phyloP scores from a whole-genome alignment of 2,329 filamentous ascomycete species.

The Colletotrichum sp. region DNA sequence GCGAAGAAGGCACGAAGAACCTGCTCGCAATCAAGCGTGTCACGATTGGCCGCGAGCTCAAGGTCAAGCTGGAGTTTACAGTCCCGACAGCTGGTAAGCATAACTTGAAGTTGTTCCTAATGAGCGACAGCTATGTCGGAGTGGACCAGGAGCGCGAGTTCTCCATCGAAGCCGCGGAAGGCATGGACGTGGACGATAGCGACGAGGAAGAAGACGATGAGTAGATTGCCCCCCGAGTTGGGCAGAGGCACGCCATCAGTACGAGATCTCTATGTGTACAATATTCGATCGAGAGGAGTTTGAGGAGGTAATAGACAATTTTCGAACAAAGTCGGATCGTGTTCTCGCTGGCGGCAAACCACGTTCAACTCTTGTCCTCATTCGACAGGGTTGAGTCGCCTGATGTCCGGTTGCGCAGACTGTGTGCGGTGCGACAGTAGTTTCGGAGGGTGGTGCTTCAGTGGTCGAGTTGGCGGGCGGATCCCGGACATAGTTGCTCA shows the following conservation, averaged over 20 bases:
- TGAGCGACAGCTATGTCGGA: conserved; percentile 96
- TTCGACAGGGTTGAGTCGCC: conserved; percentile 31
- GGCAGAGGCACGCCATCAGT: conserved; percentile 3
- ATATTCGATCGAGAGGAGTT: conserved; percentile 15
- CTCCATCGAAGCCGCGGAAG: conserved; percentile 83
- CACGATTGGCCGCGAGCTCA: conserved; percentile 80
- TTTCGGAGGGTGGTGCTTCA: conserved; percentile 26
- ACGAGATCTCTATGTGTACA: conserved; percentile 18
- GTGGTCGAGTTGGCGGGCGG: conserved; percentile 3
- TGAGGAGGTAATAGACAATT: conserved; percentile 11
- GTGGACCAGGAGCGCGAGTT: conserved; percentile 96
- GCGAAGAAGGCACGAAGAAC: conserved; percentile 87
- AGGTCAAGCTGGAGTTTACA: conserved; percentile 84
- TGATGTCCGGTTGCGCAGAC: conserved; percentile 35
- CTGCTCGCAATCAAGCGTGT: conserved; percentile 94
- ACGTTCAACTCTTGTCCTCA: conserved; percentile 23
- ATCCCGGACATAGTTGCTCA: background rate
- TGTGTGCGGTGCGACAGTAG: conserved; percentile 29
- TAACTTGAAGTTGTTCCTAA: conserved; percentile 88
- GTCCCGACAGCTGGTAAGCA: conserved; percentile 85
- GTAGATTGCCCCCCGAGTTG: conserved; percentile 5
- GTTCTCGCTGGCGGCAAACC: background rate
- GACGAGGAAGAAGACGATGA: conserved; percentile 77
- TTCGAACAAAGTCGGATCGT: background rate
- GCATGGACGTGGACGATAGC: conserved; percentile 92